Percentiles rank a stretch among this genome's conserved stretches.
These are phyloP conservation scores for Hapsidospora chrysogenum DNA, from an alignment of 495 filamentous ascomycete genomes.

Conservation along the genomic window DNA sequence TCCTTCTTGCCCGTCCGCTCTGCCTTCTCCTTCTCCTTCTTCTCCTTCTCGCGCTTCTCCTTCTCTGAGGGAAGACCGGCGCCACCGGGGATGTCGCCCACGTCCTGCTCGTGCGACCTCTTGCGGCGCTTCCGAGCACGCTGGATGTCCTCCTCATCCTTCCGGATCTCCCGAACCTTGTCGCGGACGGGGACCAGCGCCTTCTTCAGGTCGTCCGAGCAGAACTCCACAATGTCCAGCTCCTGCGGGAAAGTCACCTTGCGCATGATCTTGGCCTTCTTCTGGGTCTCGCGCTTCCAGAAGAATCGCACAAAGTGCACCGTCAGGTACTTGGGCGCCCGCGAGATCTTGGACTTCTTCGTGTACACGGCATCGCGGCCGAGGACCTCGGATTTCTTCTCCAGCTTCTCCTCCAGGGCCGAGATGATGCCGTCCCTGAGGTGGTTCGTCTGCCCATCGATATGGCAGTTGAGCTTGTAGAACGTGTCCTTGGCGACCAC, in stretches of 20 bases:
- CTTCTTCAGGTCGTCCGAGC: constrained; percentile 72
- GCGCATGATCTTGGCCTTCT: constrained; percentile 99
- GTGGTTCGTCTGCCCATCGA: constrained; percentile 70
- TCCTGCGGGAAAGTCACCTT: constrained; percentile 94
- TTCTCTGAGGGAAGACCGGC: constrained; percentile 6
- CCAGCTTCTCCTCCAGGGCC: constrained; percentile 72
- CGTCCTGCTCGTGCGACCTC: constrained; percentile 45
- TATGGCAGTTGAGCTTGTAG: constrained; percentile 91
- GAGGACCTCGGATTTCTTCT: constrained; percentile 71
- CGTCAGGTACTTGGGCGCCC: constrained; percentile 85
- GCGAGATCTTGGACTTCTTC: constrained; percentile 73
- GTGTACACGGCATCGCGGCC: constrained; percentile 69
- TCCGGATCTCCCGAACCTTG: constrained; percentile 86
- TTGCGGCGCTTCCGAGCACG: constrained; percentile 78
- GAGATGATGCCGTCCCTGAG: constrained; percentile 70
- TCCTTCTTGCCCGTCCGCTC: not conserved
- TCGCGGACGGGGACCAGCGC: constrained; percentile 79
- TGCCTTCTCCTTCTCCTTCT: constrained; percentile 13
- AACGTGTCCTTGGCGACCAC: constrained; percentile 53
- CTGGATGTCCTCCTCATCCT: constrained; percentile 83
- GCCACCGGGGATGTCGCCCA: constrained; percentile 22
- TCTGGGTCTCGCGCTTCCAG: constrained; percentile 85
- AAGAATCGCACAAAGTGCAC: constrained; percentile 97
- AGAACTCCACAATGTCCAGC: constrained; percentile 87
- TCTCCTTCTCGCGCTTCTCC: constrained; percentile 24